Evolutionary conservation across 2,329 filamentous ascomycete species (phyloP).

Genomic region (Beauveria sp.): DNA sequence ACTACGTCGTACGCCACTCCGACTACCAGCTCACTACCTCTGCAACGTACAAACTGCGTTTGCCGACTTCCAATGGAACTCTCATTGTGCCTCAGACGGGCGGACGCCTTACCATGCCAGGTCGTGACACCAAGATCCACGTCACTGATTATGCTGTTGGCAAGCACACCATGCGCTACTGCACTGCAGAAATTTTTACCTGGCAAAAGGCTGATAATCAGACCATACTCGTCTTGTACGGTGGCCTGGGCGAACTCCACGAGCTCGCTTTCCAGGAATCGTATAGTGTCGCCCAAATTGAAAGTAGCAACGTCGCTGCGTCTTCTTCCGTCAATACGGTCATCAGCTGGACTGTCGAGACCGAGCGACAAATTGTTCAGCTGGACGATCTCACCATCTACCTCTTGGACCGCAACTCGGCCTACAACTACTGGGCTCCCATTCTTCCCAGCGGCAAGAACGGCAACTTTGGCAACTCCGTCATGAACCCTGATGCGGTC

Average conservation of each 20-base stretch:
- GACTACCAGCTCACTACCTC: constrained; percentile 49
- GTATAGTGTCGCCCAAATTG: constrained; percentile 1
- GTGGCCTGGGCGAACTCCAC: constrained; percentile 49
- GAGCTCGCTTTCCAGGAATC: constrained; percentile 42
- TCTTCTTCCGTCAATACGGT: background rate
- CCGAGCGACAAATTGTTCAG: background rate
- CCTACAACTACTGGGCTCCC: constrained; percentile 57
- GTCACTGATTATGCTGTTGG: constrained; percentile 57
- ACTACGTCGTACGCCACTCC: constrained; percentile 57
- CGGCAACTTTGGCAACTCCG: constrained; percentile 13
- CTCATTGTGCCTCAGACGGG: constrained; percentile 49
- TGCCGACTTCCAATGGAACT: constrained; percentile 46
- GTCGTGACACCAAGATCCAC: constrained; percentile 55
- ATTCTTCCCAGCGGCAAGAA: constrained; percentile 31
- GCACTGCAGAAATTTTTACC: constrained; percentile 58
- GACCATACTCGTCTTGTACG: constrained; percentile 54
- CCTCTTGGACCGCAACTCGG: constrained; percentile 44
- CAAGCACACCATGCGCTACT: constrained; percentile 52
- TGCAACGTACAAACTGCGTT: constrained; percentile 51
- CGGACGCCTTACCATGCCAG: constrained; percentile 44
- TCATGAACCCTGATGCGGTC: constrained; percentile 29
- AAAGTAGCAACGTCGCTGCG: background rate
- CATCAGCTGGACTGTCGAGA: constrained; percentile 4
- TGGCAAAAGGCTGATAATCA: constrained; percentile 54
- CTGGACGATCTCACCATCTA: constrained; percentile 2